Evolutionary conservation across 306 rosid species (phyloP).

Genomic region (Corylus americana): DNA sequence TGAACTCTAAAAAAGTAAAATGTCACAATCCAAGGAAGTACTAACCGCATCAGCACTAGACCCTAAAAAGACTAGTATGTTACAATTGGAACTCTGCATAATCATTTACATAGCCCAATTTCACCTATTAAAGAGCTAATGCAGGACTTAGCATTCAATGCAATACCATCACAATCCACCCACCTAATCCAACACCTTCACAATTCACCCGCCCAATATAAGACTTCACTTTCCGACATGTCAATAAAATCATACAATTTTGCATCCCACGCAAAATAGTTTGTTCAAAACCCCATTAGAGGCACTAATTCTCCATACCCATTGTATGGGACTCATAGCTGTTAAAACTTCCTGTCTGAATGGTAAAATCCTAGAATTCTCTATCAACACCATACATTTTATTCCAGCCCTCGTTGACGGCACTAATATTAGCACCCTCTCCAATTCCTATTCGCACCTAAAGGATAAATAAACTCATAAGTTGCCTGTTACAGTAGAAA

Average conservation of each 20-base stretch:
- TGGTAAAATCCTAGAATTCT: not conserved
- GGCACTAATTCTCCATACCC: not conserved
- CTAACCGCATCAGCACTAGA: no score
- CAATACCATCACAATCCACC: no score
- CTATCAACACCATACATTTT: not conserved
- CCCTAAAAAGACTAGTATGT: no score
- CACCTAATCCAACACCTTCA: no score
- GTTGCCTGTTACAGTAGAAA: not conserved
- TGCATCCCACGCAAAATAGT: not conserved
- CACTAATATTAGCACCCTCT: not conserved
- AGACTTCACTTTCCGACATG: no score
- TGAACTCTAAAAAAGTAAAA: no score
- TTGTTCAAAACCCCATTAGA: not conserved
- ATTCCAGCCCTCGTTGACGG: not conserved
- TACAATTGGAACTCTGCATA: no score
- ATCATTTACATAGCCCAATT: no score
- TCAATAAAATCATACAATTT: not conserved
- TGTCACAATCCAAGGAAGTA: no score
- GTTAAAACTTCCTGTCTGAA: not conserved
- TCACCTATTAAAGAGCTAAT: no score
- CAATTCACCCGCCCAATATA: no score
- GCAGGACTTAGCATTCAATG: no score
- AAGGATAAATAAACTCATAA: not conserved
- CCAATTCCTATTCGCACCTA: not conserved
- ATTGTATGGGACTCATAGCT: not conserved